These are phyloP conservation scores for Dendrobium catenatum DNA, from an alignment of 106 monocot species.

Conservation along the genomic window DNA sequence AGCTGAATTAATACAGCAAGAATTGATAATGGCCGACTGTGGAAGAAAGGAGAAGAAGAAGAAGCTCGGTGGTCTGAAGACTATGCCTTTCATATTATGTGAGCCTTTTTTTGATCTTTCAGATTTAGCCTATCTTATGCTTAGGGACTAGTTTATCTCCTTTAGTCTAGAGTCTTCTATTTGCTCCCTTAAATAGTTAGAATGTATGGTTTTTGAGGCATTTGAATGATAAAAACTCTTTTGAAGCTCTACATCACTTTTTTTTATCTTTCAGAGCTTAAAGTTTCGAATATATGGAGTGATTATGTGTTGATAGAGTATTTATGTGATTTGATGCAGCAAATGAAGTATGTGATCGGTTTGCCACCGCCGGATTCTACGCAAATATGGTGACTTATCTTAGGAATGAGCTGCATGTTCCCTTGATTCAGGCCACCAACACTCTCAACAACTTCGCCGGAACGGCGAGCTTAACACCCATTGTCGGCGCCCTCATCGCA, in stretches of 20 bases:
- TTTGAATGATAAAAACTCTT: too few relatives aligned
- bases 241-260: too few relatives aligned
- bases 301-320: not conserved
- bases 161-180: too few relatives aligned
- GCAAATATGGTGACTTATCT: conserved; percentile 45
- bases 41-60: conserved; percentile 14
- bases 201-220: too few relatives aligned
- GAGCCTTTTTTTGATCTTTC: not conserved
- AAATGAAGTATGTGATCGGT: conserved; percentile 38
- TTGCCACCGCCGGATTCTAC: conserved; percentile 28
- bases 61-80: conserved; percentile 41
- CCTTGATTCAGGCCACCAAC: conserved; percentile 35
- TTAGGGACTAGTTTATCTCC: too few relatives aligned
- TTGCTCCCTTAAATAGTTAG: too few relatives aligned
- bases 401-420: conserved; percentile 34
- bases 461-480: conserved; percentile 24
- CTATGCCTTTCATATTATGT: conserved; percentile 70
- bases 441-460: conserved; percentile 37
- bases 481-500: conserved; percentile 34
- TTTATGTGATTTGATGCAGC: conserved; percentile 8
- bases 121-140: too few relatives aligned
- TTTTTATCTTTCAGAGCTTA: too few relatives aligned
- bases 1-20: too few relatives aligned
- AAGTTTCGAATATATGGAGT: too few relatives aligned
- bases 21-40: conserved; percentile 16